Base-by-base conservation (phyloP, 1,284 basidiomycete genomes). In the Rhodotorula sp. region DNA sequence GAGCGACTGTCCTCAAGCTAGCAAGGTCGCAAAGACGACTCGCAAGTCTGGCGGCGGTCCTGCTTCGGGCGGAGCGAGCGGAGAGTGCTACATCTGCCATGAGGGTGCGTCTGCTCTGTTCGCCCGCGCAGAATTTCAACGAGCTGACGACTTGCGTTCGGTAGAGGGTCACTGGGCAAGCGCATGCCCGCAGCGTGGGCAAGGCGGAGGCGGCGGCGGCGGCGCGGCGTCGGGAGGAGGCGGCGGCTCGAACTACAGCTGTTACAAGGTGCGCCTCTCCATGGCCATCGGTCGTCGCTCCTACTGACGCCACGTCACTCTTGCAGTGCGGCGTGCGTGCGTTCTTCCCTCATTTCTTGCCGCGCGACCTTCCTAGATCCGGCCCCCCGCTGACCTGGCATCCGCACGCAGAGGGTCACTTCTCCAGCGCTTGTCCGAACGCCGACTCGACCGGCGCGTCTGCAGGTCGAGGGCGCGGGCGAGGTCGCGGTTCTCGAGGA, bases 241-340 rank as follows among this genome's bases (percentile, higher is more conserved):
- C 34, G 75, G 73, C 24, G 60, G 55, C 20, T 62, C 62, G 28
- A 65, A 73, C 54, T 76, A 72, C 59, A 67, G 76, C 20, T 83
- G 82, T 72, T 81, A 77, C 73, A 81, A 80, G 69, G 71, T 67
- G 26, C n/a, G 71, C 40, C 8, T 48, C 11, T 9, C 31, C 20
- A n/a, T 44, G n/a, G n/a, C n/a, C n/a, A n/a, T n/a, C n/a, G n/a
- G n/a, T n/a, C n/a, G n/a, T n/a, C n/a, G n/a, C n/a, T n/a, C n/a
- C n/a, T n/a, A n/a, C n/a, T n/a, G n/a, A n/a, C n/a, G n/a, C n/a
- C n/a, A n/a, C n/a, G n/a, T n/a, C n/a, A n/a, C n/a, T n/a, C n/a
- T 13, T 18, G 24, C 64, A 72, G 68, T 73, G 71, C 58, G 71
- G 71, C n/a, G 68, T 70, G n/a, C 63, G 68, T 68, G n/a, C 53